Base-by-base conservation (phyloP, 495 filamentous ascomycete genomes). In the Talaromyces proteolyticus region DNA sequence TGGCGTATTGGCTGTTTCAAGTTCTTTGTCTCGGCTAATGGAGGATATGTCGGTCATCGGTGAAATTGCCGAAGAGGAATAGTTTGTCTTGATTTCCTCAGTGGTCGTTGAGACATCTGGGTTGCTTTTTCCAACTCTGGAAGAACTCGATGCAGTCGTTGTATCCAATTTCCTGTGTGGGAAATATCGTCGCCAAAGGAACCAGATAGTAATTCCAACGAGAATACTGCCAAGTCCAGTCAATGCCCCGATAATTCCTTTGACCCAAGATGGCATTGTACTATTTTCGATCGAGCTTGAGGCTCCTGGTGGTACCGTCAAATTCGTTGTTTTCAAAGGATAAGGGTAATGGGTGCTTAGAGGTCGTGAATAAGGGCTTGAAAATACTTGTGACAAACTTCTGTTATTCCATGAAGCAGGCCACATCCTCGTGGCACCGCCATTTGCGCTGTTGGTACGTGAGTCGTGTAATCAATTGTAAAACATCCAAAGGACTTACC, bases 321-420 rank as follows among this genome's bases (percentile, higher is more conserved):
- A 26, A 6, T 14, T 26, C 3, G 10, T 22, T 20, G 21, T 37
- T 19, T 19, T 3, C 25, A 36, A 29, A 6, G 41, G 19, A 45
- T 83, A 86, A 2, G 82, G 82, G 53, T 78, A 84, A 47, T 69
- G 78, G 0, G 63, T 69, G 17, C 61, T 58, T 47, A 85, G 80
- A 36, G 63, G 64, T 19, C 68, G 62, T 16, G 69, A 58, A 51
- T 86, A 86, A 3, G 59, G 46, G 2, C 61, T 61, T 0, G 57
- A 60, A 45, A 86, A 83, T 22, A 86, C 61, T 18, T 49, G 57
- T 4, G 58, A 64, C 18, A 85, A 68, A 6, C 25, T 69, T 2
- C 61, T 25, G 14, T 72, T 57, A 7, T 59, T 67, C 67, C 75
- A 84, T n/a, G 64, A 70, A 3, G 58, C 57, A 4, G 71, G 69